These are phyloP conservation scores for Colletotrichum sp. DNA, from an alignment of 2,329 filamentous ascomycete genomes.

Conservation along the genomic window DNA sequence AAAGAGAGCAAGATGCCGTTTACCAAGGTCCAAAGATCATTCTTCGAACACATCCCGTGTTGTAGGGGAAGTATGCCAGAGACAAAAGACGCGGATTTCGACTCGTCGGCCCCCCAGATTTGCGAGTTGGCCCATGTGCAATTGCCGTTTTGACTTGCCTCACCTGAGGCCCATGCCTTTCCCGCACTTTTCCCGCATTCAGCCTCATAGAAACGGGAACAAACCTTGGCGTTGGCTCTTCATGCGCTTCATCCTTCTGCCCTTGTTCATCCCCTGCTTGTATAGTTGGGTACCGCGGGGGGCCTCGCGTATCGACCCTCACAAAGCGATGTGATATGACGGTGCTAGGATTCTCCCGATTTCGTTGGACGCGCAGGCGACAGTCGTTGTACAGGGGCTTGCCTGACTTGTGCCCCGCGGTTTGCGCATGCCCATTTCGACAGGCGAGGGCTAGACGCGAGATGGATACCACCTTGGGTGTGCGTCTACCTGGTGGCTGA, in stretches of 20 bases:
- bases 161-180: neutral
- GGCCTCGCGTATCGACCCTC: neutral
- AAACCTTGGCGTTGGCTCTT: neutral
- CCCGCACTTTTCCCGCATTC: neutral
- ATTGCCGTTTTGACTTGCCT: neutral
- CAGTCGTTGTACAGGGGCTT: neutral
- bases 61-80: neutral
- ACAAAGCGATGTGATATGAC: neutral
- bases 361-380: neutral
- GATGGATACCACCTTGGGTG: neutral
- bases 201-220: neutral
- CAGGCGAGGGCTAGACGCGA: neutral
- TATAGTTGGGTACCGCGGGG: neutral
- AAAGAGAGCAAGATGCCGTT: neutral
- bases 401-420: neutral
- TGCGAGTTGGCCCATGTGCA: neutral
- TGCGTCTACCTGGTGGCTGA: neutral
- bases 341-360: neutral
- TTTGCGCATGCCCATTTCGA: neutral
- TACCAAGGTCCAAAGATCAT: neutral
- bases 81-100: neutral
- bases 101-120: neutral
- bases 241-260: neutral
- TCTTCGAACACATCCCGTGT: neutral
- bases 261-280: neutral